Conservation (phyloP, 2,329 filamentous ascomycete species). For the Trichoderma cornu-damae region DNA sequence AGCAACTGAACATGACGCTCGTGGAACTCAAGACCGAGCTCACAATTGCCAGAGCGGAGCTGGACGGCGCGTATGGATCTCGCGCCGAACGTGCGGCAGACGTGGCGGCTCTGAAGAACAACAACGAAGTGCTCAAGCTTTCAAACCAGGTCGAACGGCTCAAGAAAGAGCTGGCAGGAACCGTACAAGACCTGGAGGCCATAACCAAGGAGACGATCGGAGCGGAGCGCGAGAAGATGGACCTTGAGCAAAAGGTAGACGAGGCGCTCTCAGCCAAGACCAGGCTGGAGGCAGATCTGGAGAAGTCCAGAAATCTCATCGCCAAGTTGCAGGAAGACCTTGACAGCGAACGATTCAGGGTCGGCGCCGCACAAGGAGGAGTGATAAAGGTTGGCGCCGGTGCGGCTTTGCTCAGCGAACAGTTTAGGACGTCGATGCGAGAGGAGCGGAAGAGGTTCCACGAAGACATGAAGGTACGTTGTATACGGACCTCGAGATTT, state of each 20-base stretch:
- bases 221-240: constrained; percentile 46
- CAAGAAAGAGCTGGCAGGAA: constrained; percentile 46
- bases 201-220: constrained; percentile 49
- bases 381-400: constrained; percentile 38
- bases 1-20: constrained; percentile 47
- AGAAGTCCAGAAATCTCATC: constrained; percentile 34
- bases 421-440: constrained; percentile 52
- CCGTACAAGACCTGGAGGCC: constrained; percentile 49
- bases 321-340: constrained; percentile 46
- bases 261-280: constrained; percentile 29
- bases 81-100: constrained; percentile 55
- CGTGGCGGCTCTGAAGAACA: constrained; percentile 49
- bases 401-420: constrained; percentile 51
- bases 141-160: constrained; percentile 46
- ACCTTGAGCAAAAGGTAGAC: constrained; percentile 38
- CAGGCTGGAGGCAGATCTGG: constrained; percentile 40
- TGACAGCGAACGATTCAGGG: constrained; percentile 47
- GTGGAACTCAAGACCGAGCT: constrained; percentile 58
- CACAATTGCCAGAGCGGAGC: constrained; percentile 56
- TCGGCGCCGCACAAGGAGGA: constrained; percentile 31
- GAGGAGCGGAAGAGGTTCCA: constrained; percentile 54
- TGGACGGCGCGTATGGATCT: constrained; percentile 57
- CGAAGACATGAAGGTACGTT: constrained; percentile 48
- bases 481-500: neutral
- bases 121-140: constrained; percentile 42